A percentile compares a stretch with the other conserved stretches of the same genome.
These are phyloP conservation scores for Jamesozyma rosinii DNA, from an alignment of 805 yeast species.

Conservation along the genomic window DNA sequence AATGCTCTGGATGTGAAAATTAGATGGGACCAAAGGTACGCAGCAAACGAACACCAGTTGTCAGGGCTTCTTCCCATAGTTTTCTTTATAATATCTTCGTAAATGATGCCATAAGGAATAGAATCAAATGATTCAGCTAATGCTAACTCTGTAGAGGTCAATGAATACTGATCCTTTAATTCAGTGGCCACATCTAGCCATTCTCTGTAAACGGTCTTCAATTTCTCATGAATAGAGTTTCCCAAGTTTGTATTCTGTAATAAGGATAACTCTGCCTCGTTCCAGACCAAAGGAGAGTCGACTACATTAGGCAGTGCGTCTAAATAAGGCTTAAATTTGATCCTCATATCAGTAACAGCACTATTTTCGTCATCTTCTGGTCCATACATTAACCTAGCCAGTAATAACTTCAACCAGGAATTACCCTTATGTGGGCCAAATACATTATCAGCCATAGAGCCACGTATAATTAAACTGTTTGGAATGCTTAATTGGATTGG, in stretches of 20 bases:
- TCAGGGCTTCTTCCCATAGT: conserved; percentile 8
- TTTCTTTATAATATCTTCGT: conserved; percentile 10
- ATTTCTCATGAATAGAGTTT: conserved; percentile 42
- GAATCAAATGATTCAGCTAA: conserved; percentile 11
- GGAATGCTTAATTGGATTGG: conserved; percentile 27
- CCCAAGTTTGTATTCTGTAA: conserved; percentile 62
- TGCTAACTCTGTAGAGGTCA: conserved; percentile 11
- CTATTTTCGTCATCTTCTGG: conserved; percentile 7
- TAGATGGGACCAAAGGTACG: conserved; percentile 66
- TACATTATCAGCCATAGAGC: conserved; percentile 15
- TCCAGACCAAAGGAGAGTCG: conserved; percentile 57
- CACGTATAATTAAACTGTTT: conserved; percentile 22
- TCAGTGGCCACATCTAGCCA: conserved; percentile 37
- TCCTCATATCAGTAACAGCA: conserved; percentile 2
- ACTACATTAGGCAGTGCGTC: conserved; percentile 41
- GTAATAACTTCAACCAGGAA: conserved; percentile 31
- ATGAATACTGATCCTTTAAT: neutral
- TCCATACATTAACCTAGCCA: conserved; percentile 37
- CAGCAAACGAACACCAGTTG: conserved; percentile 56
- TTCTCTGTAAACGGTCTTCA: conserved; percentile 45
- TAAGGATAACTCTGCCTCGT: conserved; percentile 38
- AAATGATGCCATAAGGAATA: conserved; percentile 10
- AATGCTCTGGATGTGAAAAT: conserved; percentile 74
- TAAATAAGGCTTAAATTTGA: conserved; percentile 38
- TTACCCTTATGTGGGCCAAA: conserved; percentile 25